These are phyloP conservation scores for Limonium bicolor DNA, from an alignment of 148 eudicot species.

Conservation along the genomic window DNA sequence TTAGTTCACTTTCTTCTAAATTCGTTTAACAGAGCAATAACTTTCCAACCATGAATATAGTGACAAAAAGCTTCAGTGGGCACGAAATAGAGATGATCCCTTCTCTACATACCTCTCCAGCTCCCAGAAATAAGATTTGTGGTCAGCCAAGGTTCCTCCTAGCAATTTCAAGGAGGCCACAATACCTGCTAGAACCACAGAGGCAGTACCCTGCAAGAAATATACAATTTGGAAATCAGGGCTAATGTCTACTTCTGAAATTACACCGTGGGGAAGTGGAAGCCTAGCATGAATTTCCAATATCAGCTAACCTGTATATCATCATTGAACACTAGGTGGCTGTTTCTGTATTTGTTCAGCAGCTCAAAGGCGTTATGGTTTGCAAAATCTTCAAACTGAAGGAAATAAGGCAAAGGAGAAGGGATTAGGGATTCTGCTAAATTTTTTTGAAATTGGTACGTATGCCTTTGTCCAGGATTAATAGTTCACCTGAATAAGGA, in stretches of 20 bases:
- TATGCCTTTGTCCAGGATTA: background rate
- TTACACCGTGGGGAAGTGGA: too few species aligned
- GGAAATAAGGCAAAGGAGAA: too few species aligned
- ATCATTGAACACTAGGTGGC: constrained; percentile 7
- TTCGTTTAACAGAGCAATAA: too few species aligned
- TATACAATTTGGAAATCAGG: too few species aligned
- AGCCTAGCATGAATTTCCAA: background rate
- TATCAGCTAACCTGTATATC: constrained; percentile 3
- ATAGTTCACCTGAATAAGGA: constrained; percentile 1
- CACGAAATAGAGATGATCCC: too few species aligned
- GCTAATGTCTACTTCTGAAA: too few species aligned
- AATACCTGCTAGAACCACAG: constrained; percentile 85
- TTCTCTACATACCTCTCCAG: constrained; percentile 84
- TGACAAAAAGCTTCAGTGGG: too few species aligned
- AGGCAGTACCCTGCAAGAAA: constrained; percentile 82
- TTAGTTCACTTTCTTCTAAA: too few species aligned
- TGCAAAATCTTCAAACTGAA: constrained; percentile 6
- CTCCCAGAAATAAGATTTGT: constrained; percentile 81
- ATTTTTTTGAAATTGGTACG: too few species aligned
- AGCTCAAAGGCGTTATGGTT: constrained; percentile 6
- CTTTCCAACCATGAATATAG: too few species aligned
- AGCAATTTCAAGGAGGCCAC: constrained; percentile 50
- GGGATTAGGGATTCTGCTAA: too few species aligned
- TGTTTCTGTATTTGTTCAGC: constrained; percentile 4
- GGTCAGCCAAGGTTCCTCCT: constrained; percentile 72